phyloP scores from a whole-genome alignment of 2,329 filamentous ascomycete genomes.

The Sporothrix curviconia region DNA sequence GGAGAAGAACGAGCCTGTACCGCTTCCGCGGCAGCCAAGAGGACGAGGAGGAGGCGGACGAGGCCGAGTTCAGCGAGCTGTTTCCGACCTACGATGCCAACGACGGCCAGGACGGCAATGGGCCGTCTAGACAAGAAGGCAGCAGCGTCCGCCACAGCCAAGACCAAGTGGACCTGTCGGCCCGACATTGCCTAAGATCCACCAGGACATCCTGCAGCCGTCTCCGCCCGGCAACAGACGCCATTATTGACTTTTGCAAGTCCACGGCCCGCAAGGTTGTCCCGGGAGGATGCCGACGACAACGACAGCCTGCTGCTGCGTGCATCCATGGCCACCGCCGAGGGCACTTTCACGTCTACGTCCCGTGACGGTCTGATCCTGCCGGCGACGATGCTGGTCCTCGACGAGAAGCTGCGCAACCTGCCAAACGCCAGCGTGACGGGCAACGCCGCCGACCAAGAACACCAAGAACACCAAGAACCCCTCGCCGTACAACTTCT shows the following conservation, averaged over 20 bases:
- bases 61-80: conserved; percentile 68
- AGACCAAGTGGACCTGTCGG: conserved; percentile 45
- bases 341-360: no score
- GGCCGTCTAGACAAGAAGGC: no score
- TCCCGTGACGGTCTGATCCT: conserved; percentile 57
- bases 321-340: no score
- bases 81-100: conserved; percentile 66
- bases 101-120: conserved; percentile 20
- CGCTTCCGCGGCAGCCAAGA: conserved; percentile 73
- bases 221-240: conserved; percentile 34
- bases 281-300: conserved; percentile 20
- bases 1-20: conserved; percentile 69
- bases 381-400: conserved; percentile 56
- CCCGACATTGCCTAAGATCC: conserved; percentile 56
- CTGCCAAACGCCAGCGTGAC: conserved; percentile 11
- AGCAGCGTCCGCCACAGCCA: background rate
- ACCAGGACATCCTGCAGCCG: conserved; percentile 47
- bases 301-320: conserved; percentile 26
- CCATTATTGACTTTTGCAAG: conserved; percentile 40
- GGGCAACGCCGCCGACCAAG: conserved; percentile 11
- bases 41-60: conserved; percentile 66
- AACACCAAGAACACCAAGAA: conserved; percentile 24
- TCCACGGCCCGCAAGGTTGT: conserved; percentile 36
- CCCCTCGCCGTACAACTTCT: conserved; percentile 69
- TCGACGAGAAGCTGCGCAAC: conserved; percentile 51